Evolutionary conservation across 345 rosid genomes (phyloP).

Genomic region (Brassica carinata): DNA sequence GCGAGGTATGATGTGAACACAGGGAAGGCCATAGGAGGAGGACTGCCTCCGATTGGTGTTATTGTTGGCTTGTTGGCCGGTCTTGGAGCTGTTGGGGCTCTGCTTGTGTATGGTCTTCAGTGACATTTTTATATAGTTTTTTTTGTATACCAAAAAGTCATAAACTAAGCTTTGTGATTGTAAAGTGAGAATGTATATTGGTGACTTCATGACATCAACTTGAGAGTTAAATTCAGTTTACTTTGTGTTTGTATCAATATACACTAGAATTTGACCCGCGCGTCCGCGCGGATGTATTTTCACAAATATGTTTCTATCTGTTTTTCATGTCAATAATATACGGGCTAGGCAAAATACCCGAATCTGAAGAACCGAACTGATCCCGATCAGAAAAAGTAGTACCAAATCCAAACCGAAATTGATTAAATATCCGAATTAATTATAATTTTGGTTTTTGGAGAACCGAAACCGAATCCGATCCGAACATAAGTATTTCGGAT

Average conservation of each 20-base stretch:
- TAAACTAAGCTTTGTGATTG: constrained; percentile 13
- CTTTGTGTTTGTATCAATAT: not conserved
- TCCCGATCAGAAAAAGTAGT: too few relatives aligned
- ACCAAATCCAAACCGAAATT: too few relatives aligned
- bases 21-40: constrained; percentile 88
- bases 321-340: too few relatives aligned
- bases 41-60: constrained; percentile 91
- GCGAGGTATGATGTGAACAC: constrained; percentile 78
- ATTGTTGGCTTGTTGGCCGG: constrained; percentile 79
- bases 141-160: not conserved
- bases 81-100: constrained; percentile 80
- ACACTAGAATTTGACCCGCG: too few relatives aligned
- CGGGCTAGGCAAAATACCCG: too few relatives aligned
- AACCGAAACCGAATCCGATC: too few relatives aligned
- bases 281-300: too few relatives aligned
- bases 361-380: too few relatives aligned
- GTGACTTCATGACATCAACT: constrained; percentile 2
- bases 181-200: constrained; percentile 19
- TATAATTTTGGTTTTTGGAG: too few relatives aligned
- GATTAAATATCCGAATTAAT: too few relatives aligned
- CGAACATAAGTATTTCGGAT: too few relatives aligned
- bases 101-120: constrained; percentile 93
- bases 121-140: constrained; percentile 22
- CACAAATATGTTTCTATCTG: too few relatives aligned
- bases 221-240: not conserved